Conservation (phyloP, 1,284 basidiomycete genomes). For the Melanopsichium pennsylvanicum region DNA sequence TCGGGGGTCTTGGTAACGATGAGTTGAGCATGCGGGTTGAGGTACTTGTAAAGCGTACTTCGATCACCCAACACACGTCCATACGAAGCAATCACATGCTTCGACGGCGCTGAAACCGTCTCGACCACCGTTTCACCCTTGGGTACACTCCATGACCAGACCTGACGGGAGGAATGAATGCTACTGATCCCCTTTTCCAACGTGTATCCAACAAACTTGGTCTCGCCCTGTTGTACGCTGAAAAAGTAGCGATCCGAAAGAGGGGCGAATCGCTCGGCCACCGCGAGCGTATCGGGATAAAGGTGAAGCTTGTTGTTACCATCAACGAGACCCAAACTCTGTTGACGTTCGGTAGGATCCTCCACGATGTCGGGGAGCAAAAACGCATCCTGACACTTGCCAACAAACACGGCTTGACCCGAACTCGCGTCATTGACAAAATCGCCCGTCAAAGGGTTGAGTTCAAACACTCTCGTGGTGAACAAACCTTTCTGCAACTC, state of each 20-base stretch:
- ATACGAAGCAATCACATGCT: conserved; percentile 38
- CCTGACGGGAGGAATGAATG: conserved; percentile 23
- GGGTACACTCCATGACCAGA: conserved; percentile 53
- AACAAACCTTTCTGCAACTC: conserved; percentile 28
- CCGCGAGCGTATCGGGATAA: conserved; percentile 47
- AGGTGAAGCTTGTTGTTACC: conserved; percentile 65
- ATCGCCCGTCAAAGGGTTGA: conserved; percentile 62
- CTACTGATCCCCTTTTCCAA: conserved; percentile 30
- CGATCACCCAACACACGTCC: conserved; percentile 87
- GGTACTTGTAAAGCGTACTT: conserved; percentile 90
- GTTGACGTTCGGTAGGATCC: conserved; percentile 62
- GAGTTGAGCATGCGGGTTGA: conserved; percentile 81
- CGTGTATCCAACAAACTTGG: conserved; percentile 40
- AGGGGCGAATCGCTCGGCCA: conserved; percentile 39
- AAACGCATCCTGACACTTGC: conserved; percentile 49
- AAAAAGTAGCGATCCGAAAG: conserved; percentile 40
- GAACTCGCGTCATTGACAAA: conserved; percentile 41
- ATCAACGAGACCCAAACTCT: conserved; percentile 74
- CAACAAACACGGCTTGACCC: conserved; percentile 44
- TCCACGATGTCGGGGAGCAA: conserved; percentile 42
- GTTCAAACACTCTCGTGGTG: conserved; percentile 59
- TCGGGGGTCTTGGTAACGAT: conserved; percentile 67
- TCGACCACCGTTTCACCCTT: conserved; percentile 42
- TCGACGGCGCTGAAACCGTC: conserved; percentile 21
- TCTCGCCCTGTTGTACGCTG: conserved; percentile 9